Percentiles rank a stretch among this genome's conserved stretches.
Conservation (phyloP, 2,329 filamentous ascomycete species). For the Cordyceps tenuipes region DNA sequence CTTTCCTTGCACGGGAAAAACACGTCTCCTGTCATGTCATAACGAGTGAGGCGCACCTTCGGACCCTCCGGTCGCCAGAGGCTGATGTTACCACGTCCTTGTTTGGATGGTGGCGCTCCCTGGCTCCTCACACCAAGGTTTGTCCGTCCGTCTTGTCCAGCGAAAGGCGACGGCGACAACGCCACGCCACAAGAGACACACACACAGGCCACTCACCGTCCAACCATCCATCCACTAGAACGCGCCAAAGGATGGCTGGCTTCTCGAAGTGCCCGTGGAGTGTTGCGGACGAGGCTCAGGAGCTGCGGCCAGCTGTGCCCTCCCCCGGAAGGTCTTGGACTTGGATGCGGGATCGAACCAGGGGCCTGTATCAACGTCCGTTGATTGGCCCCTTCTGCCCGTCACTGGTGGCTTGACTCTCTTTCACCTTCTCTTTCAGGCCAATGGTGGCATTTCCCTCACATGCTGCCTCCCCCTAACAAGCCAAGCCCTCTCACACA, state of each 20-base stretch:
- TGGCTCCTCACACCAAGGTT: slow-evolving; percentile 1
- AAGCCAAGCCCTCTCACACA: background rate
- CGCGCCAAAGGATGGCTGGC: background rate
- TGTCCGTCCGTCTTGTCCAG: background rate
- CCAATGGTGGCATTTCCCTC: slow-evolving; percentile 26
- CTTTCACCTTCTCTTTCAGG: slow-evolving; percentile 30
- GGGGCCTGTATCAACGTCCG: slow-evolving; percentile 19
- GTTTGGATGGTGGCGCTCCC: slow-evolving; percentile 1
- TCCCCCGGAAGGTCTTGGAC: background rate
- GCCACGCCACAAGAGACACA: slow-evolving; percentile 5
- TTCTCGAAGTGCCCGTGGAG: slow-evolving; percentile 6
- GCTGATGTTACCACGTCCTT: background rate
- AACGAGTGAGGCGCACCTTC: slow-evolving; percentile 8
- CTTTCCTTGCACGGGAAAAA: background rate
- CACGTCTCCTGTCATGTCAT: background rate
- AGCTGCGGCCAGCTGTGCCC: slow-evolving; percentile 10
- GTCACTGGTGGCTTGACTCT: slow-evolving; percentile 23
- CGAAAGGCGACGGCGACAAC: background rate
- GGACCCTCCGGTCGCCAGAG: background rate
- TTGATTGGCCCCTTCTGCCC: slow-evolving; percentile 25
- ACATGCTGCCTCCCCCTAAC: slow-evolving; percentile 17
- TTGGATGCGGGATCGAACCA: slow-evolving; percentile 14
- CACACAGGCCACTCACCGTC: background rate
- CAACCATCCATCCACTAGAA: background rate
- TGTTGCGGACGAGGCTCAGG: background rate